Evolutionary conservation across 176 grass and related monocot genomes (phyloP).

Genomic region (Lolium rigidum): DNA sequence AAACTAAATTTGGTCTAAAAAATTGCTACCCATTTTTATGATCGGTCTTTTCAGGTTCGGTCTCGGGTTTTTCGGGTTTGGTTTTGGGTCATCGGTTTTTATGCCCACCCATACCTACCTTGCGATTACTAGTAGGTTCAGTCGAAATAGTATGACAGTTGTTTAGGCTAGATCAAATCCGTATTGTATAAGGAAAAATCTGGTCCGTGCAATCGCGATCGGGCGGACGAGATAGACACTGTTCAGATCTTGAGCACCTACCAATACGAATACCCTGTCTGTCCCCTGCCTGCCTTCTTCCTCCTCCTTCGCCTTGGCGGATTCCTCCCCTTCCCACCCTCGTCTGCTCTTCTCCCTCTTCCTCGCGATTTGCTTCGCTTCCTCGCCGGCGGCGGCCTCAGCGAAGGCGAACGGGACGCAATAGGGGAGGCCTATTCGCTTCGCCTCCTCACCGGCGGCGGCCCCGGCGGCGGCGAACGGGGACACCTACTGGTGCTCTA

Average conservation of each 20-base stretch:
- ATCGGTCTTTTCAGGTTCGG: too few relatives aligned
- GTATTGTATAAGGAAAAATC: neutral
- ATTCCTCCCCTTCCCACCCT: slow-evolving; percentile 3
- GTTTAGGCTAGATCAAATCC: too few relatives aligned
- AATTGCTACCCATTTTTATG: too few relatives aligned
- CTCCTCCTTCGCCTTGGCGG: neutral
- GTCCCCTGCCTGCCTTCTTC: neutral
- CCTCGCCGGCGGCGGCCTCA: neutral
- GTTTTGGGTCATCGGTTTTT: too few relatives aligned
- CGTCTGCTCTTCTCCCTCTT: neutral
- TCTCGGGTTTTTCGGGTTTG: too few relatives aligned
- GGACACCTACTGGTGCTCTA: neutral
- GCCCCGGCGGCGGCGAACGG: neutral
- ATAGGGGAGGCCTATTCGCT: neutral
- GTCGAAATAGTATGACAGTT: too few relatives aligned
- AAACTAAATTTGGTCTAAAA: too few relatives aligned
- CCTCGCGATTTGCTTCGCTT: neutral
- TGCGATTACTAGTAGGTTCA: too few relatives aligned
- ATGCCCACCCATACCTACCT: too few relatives aligned
- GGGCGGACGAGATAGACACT: neutral
- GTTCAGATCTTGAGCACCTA: slow-evolving; percentile 17
- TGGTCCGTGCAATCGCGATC: neutral
- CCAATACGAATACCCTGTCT: neutral
- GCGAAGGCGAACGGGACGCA: neutral
- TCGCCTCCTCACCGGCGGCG: neutral